Evolutionary conservation across 495 filamentous ascomycete species (phyloP), one percentile per base, ranked within the genome.

Genomic region (Clohesyomyces aquaticus): DNA sequence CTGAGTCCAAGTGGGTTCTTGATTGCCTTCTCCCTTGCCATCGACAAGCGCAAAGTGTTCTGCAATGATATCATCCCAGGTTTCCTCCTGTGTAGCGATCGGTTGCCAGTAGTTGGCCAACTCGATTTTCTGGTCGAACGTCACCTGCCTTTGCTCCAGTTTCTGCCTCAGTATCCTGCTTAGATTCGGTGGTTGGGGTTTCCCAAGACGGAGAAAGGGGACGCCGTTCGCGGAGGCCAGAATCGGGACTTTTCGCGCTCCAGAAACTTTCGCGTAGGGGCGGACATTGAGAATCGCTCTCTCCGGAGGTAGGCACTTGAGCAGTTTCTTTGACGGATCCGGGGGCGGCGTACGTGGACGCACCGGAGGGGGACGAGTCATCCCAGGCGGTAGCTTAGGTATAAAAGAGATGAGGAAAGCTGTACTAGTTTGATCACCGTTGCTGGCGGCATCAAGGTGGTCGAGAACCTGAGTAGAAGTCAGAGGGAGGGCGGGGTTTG

Each of bases 131-230:
- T 26, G 25, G 29, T 72, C 69, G 61, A 78, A 77, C 23, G 80
- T 76, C 21, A 68, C 77, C 18, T 79, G 71, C 9, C 76, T 75
- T 47, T 55, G 53, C 18, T 65, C 10, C 18, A 82, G 63, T 54
- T 82, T 87, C 28, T 81, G 74, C 9, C 79, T 73, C 12, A 94
- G 72, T 0, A 88, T 75, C 2, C 80, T 73, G 61, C 80, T 82
- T 3, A 93, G 75, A 35, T 74, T 74, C 28, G 70, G 66, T 4
- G 88, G 80, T 67, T 91, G 87, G 8, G 88, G 88, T 71, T 91
- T 91, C 63, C 78, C 81, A 52, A 89, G 72, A 23, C 88, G 84
- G 45, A 94, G 73, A 60, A 92, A 87, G 0, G 90, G 88, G n/a
- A 89, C 64, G 26, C 81, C 82, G 38, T 76, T 75, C 1, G 84